A percentile compares a stretch with the other conserved stretches of the same genome.
Evolutionary conservation across 108 stramenopile species (phyloP).

Genomic region (Skeletonema costatum): DNA sequence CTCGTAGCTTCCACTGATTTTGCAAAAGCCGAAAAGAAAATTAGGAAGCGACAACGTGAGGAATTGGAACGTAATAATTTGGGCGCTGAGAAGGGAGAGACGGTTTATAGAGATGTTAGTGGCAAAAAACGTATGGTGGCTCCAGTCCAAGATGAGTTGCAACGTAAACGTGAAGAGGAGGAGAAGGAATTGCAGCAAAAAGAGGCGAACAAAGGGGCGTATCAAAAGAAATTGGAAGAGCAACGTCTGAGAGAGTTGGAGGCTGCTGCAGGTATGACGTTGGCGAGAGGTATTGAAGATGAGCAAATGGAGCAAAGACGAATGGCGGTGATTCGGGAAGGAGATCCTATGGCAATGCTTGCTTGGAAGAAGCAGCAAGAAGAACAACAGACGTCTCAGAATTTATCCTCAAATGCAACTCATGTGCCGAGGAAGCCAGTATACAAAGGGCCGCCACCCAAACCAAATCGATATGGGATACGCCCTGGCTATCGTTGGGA

Average conservation of each 20-base stretch:
- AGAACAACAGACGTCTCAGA: slow-evolving; percentile 16
- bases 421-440: slow-evolving; percentile 54
- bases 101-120: slow-evolving; percentile 82
- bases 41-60: slow-evolving; percentile 43
- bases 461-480: slow-evolving; percentile 93
- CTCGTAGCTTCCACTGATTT: slow-evolving; percentile 79
- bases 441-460: slow-evolving; percentile 95
- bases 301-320: slow-evolving; percentile 63
- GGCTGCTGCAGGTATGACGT: slow-evolving; percentile 58
- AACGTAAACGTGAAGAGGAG: slow-evolving; percentile 15
- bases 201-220: slow-evolving; percentile 55
- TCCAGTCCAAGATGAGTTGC: slow-evolving; percentile 33
- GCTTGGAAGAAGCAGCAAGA: slow-evolving; percentile 50
- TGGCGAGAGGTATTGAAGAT: slow-evolving; percentile 85
- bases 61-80: slow-evolving; percentile 42
- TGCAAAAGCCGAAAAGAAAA: slow-evolving; percentile 56
- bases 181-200: slow-evolving; percentile 53
- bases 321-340: slow-evolving; percentile 78
- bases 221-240: slow-evolving; percentile 79
- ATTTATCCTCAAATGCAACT: neutral
- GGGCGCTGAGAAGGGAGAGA: slow-evolving; percentile 67
- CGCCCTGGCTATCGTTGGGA: slow-evolving; percentile 98
- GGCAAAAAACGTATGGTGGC: slow-evolving; percentile 54
- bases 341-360: slow-evolving; percentile 95
- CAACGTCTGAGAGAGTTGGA: slow-evolving; percentile 46